Base-by-base conservation (phyloP, 1,284 basidiomycete genomes). In the Cystobasidium pallidum region DNA sequence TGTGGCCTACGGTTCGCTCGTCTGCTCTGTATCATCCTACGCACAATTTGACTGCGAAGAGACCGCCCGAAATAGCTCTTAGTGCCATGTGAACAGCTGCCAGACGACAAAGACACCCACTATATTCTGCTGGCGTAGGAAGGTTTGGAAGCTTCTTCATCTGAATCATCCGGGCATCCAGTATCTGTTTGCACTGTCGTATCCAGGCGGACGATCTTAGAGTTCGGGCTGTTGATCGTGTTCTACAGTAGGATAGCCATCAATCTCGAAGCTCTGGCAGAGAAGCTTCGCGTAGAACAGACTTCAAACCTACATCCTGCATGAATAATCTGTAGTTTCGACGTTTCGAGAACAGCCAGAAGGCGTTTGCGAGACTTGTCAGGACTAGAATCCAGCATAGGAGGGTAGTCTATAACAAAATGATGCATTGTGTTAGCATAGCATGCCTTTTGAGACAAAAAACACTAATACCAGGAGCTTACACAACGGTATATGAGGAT, bases 261-360 rank as follows among this genome's bases (percentile, higher is more conserved):
- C 45, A 34, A 3, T 32, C 8, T 19, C 11, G 45, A 47, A 15
- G 8, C 24, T 51, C 24, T 6, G 45, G 45, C n/a, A 15, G 7
- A 8, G n/a, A n/a, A n/a, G n/a, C 6, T 47, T 11, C 11, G 17
- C 8, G 24, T 11, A n/a, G 17, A 47, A 19, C 6, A 47, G 13
- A 34, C 19, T 8, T n/a, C 8, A 0, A 24, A 28, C 72, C 30
- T 86, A 79, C 79, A 64, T 76, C 77, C 15, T 78, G 75, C 41
- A 79, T 61, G 47, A 79, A 76, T 34, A 82, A 74, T 32, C 77
- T 75, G 66, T 82, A 82, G n/a, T 78, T 75, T 43, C 79, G 70
- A 28, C 75, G 73, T 3, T 77, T 59, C 2, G 76, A 79, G 68
- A 79, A 80, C 7, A 81, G 74, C 62, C 78, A 80, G 2, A 77